Percentiles rank a stretch among this genome's conserved stretches.
These are phyloP conservation scores for Boechera divaricarpa DNA, from an alignment of 345 rosid genomes.

Conservation along the genomic window DNA sequence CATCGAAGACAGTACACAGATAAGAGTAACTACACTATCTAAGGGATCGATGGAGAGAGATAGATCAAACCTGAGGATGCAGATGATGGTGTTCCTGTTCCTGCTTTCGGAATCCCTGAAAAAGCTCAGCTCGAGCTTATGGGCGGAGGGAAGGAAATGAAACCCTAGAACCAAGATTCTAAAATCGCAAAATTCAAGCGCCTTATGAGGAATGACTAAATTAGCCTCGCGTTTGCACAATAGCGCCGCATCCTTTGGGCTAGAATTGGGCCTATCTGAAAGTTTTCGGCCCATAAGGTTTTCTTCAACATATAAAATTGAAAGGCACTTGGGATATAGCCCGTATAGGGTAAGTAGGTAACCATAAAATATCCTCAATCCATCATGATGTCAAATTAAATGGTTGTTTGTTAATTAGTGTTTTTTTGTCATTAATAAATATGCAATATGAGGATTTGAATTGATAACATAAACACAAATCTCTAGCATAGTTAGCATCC, in stretches of 20 bases:
- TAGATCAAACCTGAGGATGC: constrained; percentile 26
- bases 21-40: background rate
- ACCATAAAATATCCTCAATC: background rate
- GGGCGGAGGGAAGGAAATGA: constrained; percentile 32
- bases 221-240: constrained; percentile 3
- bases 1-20: background rate
- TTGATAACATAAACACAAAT: no score
- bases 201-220: background rate
- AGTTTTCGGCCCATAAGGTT: background rate
- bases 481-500: no score
- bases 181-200: constrained; percentile 11
- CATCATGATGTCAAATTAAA: background rate
- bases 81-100: background rate
- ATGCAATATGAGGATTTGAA: no score
- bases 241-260: constrained; percentile 2
- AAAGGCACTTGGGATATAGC: background rate
- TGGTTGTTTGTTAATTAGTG: background rate
- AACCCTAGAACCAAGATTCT: constrained; percentile 39
- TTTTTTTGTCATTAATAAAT: background rate
- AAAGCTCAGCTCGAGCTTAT: constrained; percentile 22
- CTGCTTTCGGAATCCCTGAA: constrained; percentile 8
- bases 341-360: background rate
- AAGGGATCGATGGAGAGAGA: background rate
- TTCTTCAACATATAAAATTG: background rate
- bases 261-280: background rate